Evolutionary conservation across 371 early-diverging fungal species (phyloP), one percentile per base, ranked within the genome.

Genomic region (Hamiltosporidium tvaerminnensis): DNA sequence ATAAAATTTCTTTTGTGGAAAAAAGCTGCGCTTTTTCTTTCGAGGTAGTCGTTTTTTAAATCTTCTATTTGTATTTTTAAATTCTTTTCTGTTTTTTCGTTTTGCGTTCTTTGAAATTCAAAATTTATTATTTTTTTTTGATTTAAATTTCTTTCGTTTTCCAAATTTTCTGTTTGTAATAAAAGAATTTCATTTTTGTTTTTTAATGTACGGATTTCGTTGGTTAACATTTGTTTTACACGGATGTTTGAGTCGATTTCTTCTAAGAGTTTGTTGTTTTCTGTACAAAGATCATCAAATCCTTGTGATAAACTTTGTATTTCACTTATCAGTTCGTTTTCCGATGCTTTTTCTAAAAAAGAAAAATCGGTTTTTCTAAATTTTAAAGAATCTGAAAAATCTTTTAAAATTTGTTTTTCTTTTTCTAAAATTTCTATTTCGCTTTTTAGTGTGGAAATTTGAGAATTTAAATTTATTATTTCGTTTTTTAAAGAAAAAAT

Each of bases 1-100:
- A 49, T 9, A 9, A n/a, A 49, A n/a, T 49, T 49, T 49, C 49
- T 49, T 49, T 49, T 49, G 23, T 49, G 49, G 23, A n/a, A 49
- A 12, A 3, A 7, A 9, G 49, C 9, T n/a, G 49, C 49, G 2
- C 14, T n/a, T 9, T 3, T 9, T 23, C 49, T 49, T 49, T 49
- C 49, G 2, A 9, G 9, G 2, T 9, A 3, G 3, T n/a, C 23
- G 2, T 49, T 49, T n/a, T 49, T 3, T 49, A 49, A 49, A n/a
- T n/a, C 49, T 49, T 49, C 49, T 23, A 49, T 49, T 49, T 49
- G 14, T 23, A 12, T 49, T 49, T 49, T 49, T 4, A 7, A 41
- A 41, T 41, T 41, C 14, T 41, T 41, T 41, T 7, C 14, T 41
- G 4, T 14, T 14, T 41, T 41, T 41, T 41, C 44, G 4, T 7